Conservation (phyloP, 805 yeast genomes). For the Metschnikowia amazonensis region DNA sequence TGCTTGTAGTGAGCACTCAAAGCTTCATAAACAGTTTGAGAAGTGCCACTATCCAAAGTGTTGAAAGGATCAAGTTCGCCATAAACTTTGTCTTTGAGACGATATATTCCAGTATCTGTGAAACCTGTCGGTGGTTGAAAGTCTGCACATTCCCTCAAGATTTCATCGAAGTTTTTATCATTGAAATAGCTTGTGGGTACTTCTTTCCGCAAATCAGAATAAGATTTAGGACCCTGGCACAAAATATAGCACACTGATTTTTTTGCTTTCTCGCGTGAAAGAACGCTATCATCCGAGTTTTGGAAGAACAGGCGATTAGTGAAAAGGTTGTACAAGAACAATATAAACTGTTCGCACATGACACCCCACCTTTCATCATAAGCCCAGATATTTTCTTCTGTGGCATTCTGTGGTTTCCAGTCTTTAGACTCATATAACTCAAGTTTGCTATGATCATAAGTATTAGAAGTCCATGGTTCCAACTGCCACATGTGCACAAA, state of each 20-base stretch:
- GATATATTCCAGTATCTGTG: conserved; percentile 60
- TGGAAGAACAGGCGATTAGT: conserved; percentile 33
- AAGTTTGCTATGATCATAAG: conserved; percentile 6
- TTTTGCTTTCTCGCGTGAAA: conserved; percentile 22
- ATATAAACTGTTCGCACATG: conserved; percentile 41
- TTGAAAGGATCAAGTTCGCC: conserved; percentile 54
- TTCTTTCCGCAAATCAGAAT: conserved; percentile 21
- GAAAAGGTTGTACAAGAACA: conserved; percentile 44
- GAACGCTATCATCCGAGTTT: not conserved
- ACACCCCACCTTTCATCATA: conserved; percentile 48
- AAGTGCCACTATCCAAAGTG: conserved; percentile 38
- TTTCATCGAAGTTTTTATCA: conserved; percentile 41
- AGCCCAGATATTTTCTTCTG: conserved; percentile 33
- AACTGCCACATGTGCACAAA: conserved; percentile 58
- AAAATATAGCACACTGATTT: conserved; percentile 48
- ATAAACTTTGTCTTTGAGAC: conserved; percentile 54
- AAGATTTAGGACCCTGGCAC: conserved; percentile 42
- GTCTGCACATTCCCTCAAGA: conserved; percentile 60
- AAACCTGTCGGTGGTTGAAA: conserved; percentile 59
- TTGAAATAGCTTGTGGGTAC: conserved; percentile 23
- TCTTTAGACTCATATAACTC: conserved; percentile 1
- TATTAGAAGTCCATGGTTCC: conserved; percentile 15
- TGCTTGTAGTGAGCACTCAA: conserved; percentile 24
- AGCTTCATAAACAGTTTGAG: conserved; percentile 47
- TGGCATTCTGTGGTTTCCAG: conserved; percentile 35